A percentile compares a stretch with the other conserved stretches of the same genome.
phyloP scores from a whole-genome alignment of 139 green algal genomes.

The Chloropicon primus region DNA sequence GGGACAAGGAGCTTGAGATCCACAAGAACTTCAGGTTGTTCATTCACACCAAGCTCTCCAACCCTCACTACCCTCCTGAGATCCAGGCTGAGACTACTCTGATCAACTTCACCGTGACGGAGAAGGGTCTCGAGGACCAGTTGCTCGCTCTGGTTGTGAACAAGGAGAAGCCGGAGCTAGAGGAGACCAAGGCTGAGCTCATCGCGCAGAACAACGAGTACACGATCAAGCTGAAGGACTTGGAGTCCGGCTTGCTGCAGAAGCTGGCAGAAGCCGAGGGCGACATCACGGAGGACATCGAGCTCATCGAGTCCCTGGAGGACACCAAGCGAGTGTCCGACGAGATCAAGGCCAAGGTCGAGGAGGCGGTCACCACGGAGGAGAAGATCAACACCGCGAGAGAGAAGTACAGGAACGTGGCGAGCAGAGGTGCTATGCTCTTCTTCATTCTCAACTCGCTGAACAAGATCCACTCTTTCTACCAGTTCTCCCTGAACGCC shows the following conservation, averaged over 20 bases:
- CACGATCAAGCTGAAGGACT: slow-evolving; percentile 79
- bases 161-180: slow-evolving; percentile 73
- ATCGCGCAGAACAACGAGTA: slow-evolving; percentile 80
- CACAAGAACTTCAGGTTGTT: slow-evolving; percentile 73
- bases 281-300: slow-evolving; percentile 80
- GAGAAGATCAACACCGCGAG: slow-evolving; percentile 56
- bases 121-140: slow-evolving; percentile 70
- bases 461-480: slow-evolving; percentile 81
- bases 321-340: slow-evolving; percentile 65
- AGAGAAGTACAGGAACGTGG: slow-evolving; percentile 62
- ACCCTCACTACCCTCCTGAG: slow-evolving; percentile 73
- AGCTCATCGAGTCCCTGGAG: slow-evolving; percentile 64
- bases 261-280: slow-evolving; percentile 74
- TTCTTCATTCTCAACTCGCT: slow-evolving; percentile 80
- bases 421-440: slow-evolving; percentile 53
- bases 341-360: slow-evolving; percentile 55
- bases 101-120: slow-evolving; percentile 79
- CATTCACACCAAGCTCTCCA: slow-evolving; percentile 81
- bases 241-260: slow-evolving; percentile 63
- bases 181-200: slow-evolving; percentile 76
- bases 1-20: slow-evolving; percentile 70
- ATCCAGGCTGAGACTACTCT: slow-evolving; percentile 76
- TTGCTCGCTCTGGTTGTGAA: slow-evolving; percentile 74
- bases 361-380: slow-evolving; percentile 55
- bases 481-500: slow-evolving; percentile 65